Base-by-base conservation (phyloP, 2,329 filamentous ascomycete genomes). In the Zymoseptoria brevis region DNA sequence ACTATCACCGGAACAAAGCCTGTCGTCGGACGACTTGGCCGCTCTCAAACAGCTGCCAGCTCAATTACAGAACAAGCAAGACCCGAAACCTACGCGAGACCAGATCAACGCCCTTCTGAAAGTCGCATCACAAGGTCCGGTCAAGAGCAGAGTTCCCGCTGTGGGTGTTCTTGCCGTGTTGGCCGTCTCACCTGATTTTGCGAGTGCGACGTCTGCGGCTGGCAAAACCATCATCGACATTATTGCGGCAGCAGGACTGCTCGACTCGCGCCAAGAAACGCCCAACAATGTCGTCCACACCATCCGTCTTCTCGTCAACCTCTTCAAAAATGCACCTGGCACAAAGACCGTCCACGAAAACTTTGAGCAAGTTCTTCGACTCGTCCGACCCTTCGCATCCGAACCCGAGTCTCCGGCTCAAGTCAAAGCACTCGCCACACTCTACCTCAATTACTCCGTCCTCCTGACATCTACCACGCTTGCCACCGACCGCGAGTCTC, bases 251-350 rank as follows among this genome's bases (percentile, higher is more conserved):
- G 83, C 80, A 55, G 82, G 75, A 0, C 79, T 85, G 1, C 84
- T 87, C 56, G 80, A 84, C 8, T 73, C 75, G 4, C 76, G 81
- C 0, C 79, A 83, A 1, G 68, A 70, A 35, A 78, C 87, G 0
- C 85, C 85, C 45, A 96, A 96, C 74, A 90, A 90, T 65, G 83
- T 85, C 9, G 96, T 97, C 87, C 88, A 99, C 79, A 86, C 87
- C 0, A 80, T 90, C 11, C 88, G 94, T 3, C 83, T 87, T 13
- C 80, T 97, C 54, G 87, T 85, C 29, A 99, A 99, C 67, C 78
- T 96, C 7, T 96, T 96, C 70, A 82, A 84, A 61, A 89, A 89
- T 0, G 77, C 83, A 0, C 80, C 87, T 58, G 94, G 94, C 16
- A 84, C 89, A 3, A 66, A 74, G 5, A 67, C 76, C 45, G 83